Evolutionary conservation across 116 monocot species (phyloP).

Genomic region (Dioscorea cayenensis): DNA sequence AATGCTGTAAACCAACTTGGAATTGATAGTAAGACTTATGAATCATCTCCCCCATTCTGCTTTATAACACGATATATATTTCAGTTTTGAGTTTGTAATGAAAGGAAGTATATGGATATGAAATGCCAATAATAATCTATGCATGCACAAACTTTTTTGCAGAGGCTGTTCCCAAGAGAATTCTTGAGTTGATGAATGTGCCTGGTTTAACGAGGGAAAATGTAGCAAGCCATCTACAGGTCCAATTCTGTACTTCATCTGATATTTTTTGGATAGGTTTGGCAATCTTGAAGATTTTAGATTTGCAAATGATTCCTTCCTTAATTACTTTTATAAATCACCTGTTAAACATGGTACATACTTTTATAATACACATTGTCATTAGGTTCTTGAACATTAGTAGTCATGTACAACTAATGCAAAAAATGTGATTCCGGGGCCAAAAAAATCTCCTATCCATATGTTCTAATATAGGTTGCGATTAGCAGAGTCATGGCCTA

Average conservation of each 20-base stretch:
- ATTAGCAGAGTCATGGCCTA: too few relatives aligned
- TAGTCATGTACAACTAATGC: too few relatives aligned
- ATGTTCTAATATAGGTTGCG: too few relatives aligned
- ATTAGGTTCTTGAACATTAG: too few relatives aligned
- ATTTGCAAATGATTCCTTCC: too few relatives aligned
- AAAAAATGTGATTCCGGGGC: too few relatives aligned
- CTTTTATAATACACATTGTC: too few relatives aligned
- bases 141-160: constrained; percentile 15
- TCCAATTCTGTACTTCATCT: constrained; percentile 4
- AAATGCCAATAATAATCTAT: neutral
- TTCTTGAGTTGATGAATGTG: constrained; percentile 73
- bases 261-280: neutral
- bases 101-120: neutral
- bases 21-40: constrained; percentile 49
- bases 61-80: neutral
- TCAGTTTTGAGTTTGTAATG: neutral
- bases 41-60: neutral
- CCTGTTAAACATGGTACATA: too few relatives aligned
- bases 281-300: too few relatives aligned
- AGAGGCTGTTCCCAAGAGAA: constrained; percentile 74
- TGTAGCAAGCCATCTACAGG: constrained; percentile 69
- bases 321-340: too few relatives aligned
- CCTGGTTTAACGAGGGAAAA: constrained; percentile 71
- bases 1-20: constrained; percentile 70
- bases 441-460: too few relatives aligned